Evolutionary conservation across 441 rosid species (phyloP), one percentile per base, ranked within the genome.

Genomic region (Capsella rubella): DNA sequence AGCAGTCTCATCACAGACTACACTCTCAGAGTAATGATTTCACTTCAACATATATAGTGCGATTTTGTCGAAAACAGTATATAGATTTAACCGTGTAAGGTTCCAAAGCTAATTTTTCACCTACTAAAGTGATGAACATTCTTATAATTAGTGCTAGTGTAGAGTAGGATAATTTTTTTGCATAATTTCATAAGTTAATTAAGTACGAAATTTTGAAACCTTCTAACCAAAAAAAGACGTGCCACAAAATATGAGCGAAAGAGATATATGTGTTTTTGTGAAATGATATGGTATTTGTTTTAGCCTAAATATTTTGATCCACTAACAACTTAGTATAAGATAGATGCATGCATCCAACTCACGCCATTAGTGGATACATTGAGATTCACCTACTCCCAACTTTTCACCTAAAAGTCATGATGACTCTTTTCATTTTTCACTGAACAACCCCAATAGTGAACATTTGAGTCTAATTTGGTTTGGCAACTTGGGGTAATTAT

Each of bases 1-100:
- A 87, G 86, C 78, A 89, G 87, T 72, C 86, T 89, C 28, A 80
- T 85, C 37, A 87, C 90, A 11, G 95, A 89, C 75, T 89, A 89
- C 73, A 87, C 87, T 42, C 84, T 89, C 47, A 89, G 83, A 72
- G 95, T 87, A 71, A 76, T 65, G 10, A 42, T 65, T 28, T 35
- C 47, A 54, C n/a, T 61, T 61, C 15, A 62, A 69, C 59, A 35
- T 2, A 21, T 69, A 35, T 69, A 32, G 55, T 3, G 8, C 5
- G 6, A 69, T 46, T 34, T 57, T 46, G 6, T 46, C 13, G 0
- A 15, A 27, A 11, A 28, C 25, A 9, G 35, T 58, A n/a, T 10
- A n/a, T 10, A 27, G 1, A 35, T 71, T 14, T 58, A 21, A 21
- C 25, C 25, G 25, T 21, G 25, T 21, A 21, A 21, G 25, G 25